Evolutionary conservation across 2,329 filamentous ascomycete genomes (phyloP).

Genomic region (Apiospora arundinis): DNA sequence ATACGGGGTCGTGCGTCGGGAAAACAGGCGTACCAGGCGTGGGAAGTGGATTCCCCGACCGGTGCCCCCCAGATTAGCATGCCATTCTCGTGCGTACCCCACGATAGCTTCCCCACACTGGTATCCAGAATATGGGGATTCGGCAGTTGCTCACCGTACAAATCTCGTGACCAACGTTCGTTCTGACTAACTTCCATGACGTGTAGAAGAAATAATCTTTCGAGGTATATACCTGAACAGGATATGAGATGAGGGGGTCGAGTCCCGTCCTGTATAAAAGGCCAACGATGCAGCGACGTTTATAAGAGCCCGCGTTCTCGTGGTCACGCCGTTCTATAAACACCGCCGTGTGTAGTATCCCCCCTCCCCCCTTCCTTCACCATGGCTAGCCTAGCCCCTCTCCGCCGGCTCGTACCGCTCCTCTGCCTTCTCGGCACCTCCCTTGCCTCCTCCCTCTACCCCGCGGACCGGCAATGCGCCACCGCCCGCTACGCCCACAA

Average conservation of each 20-base stretch:
- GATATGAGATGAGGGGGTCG: background rate
- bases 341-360: background rate
- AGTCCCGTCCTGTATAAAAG: background rate
- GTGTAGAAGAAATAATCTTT: background rate
- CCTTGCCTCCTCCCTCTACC: background rate
- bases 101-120: background rate
- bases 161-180: background rate
- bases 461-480: constrained; percentile 10
- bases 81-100: background rate
- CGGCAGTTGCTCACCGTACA: background rate
- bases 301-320: background rate
- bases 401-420: background rate
- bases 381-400: background rate
- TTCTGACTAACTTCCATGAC: background rate
- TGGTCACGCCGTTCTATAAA: background rate
- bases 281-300: background rate
- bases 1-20: background rate
- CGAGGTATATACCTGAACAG: no score
- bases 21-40: background rate
- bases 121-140: background rate
- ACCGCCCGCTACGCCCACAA: constrained; percentile 25
- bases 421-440: background rate
- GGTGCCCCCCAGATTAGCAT: background rate
- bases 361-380: background rate
- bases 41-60: background rate